Base-by-base conservation (phyloP, 2,329 filamentous ascomycete genomes). In the Fusarium solani-melongenae region DNA sequence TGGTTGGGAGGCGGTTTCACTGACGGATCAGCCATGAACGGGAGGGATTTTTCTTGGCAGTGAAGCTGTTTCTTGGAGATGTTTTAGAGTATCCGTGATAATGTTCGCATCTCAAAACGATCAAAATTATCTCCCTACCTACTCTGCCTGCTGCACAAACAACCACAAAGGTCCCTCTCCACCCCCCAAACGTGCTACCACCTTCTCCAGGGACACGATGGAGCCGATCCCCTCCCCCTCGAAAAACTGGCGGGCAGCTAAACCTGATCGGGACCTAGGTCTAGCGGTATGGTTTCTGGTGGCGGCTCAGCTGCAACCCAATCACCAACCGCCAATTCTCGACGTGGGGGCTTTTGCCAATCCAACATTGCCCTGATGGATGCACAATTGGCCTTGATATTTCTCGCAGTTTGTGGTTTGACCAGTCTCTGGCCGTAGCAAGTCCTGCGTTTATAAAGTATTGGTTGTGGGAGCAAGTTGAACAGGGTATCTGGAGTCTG, bases 301-400 rank as follows among this genome's bases (percentile, higher is more conserved):
- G 69, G 71, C 61, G 69, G 69, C 65, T 64, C 61, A 34, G 33
- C 46, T 17, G 34, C 59, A 70, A 51, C 65, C 76, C 76, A 78
- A 77, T 78, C 76, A 78, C 56, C 11, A 36, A 55, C 27, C 38
- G 15, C 41, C 51, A 67, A 65, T 76, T 70, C 69, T 56, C 22
- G 66, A 69, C 72, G 74, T 75, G 76, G 76, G 74, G 69, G 69
- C 58, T 33, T 59, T 59, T 27, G 33, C 58, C 24, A 66, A 72
- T 74, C 73, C 69, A 71, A 65, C 75, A 76, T 74, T 70, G 55
- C 56, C 66, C 64, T 65, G 66, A 61, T 61, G 64, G 63, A 74
- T 71, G 64, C 65, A 65, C 68, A 53, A 51, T 17, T 12, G 49
- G 36, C 22, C 27, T n/a, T 53, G 66, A 73, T 73, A 39, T 20